Evolutionary conservation across 257 asterid genomes (phyloP), one percentile per base, ranked within the genome.

Genomic region (Gentiana straminea): DNA sequence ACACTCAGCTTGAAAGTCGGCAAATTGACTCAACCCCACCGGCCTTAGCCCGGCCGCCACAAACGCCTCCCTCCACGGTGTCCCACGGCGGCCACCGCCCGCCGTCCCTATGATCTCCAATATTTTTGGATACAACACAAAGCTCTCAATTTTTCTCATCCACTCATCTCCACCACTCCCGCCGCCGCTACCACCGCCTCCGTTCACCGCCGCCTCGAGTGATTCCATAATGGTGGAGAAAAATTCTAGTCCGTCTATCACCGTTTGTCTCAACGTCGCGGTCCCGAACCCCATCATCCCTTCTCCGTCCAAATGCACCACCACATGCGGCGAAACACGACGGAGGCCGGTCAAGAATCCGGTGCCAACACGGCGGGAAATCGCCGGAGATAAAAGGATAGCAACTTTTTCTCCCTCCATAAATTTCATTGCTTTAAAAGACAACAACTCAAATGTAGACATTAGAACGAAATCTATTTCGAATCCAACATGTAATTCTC

Each of bases 1-100:
- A 61, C 83, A 87, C 75, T 84, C 94, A 0, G 94, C 96, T 69
- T 87, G 98, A 50, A 83, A 79, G 64, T 87, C 95, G 0, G 96
- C 79, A 34, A 87, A 83, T 9, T 80, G 93, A 55, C 95, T 87
- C 64, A 80, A 68, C 57, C 79, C 81, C 65, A 84, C 93, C 74
- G 84, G 88, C 84, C 93, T 63, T 72, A 87, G 53, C 59, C 97
- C 94, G 33, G 85, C 90, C 54, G 73, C 89, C 71, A 64, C 80
- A 67, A 87, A 70, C 54, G 84, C 95, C 78, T 88, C 97, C 80
- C 86, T 77, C 93, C 81, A 77, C 45, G 86, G 73, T 39, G 73
- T 58, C 60, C 70, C 84, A 43, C 82, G 71, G 63, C 83, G 68
- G 8, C 46, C 46, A 24, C 24, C 24, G 59, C 90, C 84, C 24